These are phyloP conservation scores for Daldinia bambusicola DNA, from an alignment of 495 filamentous ascomycete species.

Conservation along the genomic window DNA sequence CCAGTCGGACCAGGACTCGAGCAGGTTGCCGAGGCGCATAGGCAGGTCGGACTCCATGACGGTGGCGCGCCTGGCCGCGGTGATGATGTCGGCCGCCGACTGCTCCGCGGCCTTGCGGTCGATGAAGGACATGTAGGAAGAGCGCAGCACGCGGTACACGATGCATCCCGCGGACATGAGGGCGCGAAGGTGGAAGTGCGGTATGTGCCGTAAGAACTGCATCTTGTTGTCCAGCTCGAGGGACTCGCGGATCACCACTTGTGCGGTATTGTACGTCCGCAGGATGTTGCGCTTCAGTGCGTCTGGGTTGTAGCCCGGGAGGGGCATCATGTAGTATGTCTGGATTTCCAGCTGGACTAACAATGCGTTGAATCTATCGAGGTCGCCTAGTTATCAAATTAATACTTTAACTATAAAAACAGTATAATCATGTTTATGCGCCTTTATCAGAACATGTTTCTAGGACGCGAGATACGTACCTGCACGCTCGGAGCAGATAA, in stretches of 20 bases:
- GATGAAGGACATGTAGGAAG: slow-evolving; percentile 47
- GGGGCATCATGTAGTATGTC: slow-evolving; percentile 58
- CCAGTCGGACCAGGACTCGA: slow-evolving; percentile 47
- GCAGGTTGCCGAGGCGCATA: slow-evolving; percentile 48
- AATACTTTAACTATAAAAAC: neutral
- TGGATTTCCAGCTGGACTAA: slow-evolving; percentile 58
- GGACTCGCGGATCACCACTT: slow-evolving; percentile 47
- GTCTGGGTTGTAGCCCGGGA: slow-evolving; percentile 48
- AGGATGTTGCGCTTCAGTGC: slow-evolving; percentile 55
- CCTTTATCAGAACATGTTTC: neutral
- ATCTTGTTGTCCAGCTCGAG: slow-evolving; percentile 47
- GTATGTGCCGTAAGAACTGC: slow-evolving; percentile 52
- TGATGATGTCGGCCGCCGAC: slow-evolving; percentile 31
- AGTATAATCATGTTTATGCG: neutral
- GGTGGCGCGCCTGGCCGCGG: slow-evolving; percentile 36
- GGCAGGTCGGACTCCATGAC: slow-evolving; percentile 49
- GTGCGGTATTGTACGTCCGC: slow-evolving; percentile 55
- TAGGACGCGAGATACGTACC: slow-evolving; percentile 40
- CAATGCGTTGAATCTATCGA: slow-evolving; percentile 54
- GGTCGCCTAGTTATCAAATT: slow-evolving; percentile 41
- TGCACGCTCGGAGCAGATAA: slow-evolving; percentile 55
- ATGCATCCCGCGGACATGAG: slow-evolving; percentile 51
- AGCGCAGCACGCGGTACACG: slow-evolving; percentile 53
- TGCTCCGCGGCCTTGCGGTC: slow-evolving; percentile 38
- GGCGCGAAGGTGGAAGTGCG: slow-evolving; percentile 55